Evolutionary conservation across 2,329 filamentous ascomycete genomes (phyloP), one percentile per base, ranked within the genome.

Genomic region (Ophiocordyceps australis): DNA sequence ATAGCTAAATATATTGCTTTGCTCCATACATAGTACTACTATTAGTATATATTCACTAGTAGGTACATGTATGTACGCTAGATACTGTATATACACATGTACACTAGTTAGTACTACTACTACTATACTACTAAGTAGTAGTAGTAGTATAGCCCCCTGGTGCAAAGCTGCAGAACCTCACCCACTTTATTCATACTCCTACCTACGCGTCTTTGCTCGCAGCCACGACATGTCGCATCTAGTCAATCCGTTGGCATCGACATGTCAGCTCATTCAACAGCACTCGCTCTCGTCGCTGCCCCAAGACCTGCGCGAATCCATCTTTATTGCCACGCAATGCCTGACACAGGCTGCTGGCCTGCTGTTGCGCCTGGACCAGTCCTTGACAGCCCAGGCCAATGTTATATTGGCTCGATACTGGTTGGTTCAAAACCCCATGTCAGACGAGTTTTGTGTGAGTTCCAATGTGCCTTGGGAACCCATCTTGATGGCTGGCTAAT

Each of bases 331-430:
- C 28, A 74, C 75, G 19, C 72, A 78, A 43, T 66, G 67, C 37
- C 64, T 86, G 22, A 80, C 76, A 4, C 80, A 89, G 49, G 71
- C 75, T 14, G 77, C 79, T 9, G 80, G 80, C 17, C 63, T 91
- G 26, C 65, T 95, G 12, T 63, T 98, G 4, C 70, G 80, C 24
- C 61, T 95, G 20, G 79, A 82, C 6, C 83, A 93, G 45, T 80
- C 83, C 37, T 70, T 81, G 20, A 80, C 89, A 20, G 79, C 83
- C 5, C 79, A 83, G 41, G 81, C 85, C 4, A 80, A 85, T 42
- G 71, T 94, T 21, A 52, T 89, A 1, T 68, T 92, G 18, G 74
- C 76, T 26, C 68, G 86, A 10, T 89, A 82, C 52, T 92, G 79
- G 75, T 55, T 82, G 14, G 47, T 59, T 15, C 62, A 55, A 43